phyloP scores from a whole-genome alignment of 2,329 filamentous ascomycete genomes.

The Fusarium camptoceras region DNA sequence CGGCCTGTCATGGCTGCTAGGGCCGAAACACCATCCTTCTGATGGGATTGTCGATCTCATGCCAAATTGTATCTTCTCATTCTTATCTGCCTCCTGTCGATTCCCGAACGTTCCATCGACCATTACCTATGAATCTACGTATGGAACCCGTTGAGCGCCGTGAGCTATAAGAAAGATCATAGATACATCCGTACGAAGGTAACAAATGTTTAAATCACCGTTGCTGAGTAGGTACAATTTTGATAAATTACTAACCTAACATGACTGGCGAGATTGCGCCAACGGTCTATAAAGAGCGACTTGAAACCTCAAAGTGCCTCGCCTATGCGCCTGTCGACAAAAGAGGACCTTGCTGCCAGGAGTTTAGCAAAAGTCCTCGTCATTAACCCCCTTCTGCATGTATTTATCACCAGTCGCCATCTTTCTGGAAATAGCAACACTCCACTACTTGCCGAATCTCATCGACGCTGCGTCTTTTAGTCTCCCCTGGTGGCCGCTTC shows the following conservation, averaged over 20 bases:
- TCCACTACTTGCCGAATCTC: background rate
- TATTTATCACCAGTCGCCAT: conserved; percentile 15
- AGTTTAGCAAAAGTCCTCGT: conserved; percentile 12
- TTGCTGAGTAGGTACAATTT: conserved; percentile 6
- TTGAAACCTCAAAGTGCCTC: conserved; percentile 1
- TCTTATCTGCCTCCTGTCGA: background rate
- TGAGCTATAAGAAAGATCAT: background rate
- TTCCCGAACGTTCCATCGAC: background rate
- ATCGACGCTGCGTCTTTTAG: background rate
- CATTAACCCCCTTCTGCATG: conserved; percentile 17
- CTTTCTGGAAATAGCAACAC: conserved; percentile 12
- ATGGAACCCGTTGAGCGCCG: background rate
- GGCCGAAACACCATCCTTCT: conserved; percentile 37
- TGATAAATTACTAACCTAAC: conserved; percentile 15
- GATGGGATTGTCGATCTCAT: conserved; percentile 6
- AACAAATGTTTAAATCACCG: background rate
- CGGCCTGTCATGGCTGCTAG: conserved; percentile 33
- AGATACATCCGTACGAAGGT: background rate
- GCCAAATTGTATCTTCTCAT: conserved; percentile 3
- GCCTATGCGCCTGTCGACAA: conserved; percentile 5
- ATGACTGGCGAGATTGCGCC: conserved; percentile 3
- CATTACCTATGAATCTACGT: background rate
- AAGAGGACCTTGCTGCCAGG: conserved; percentile 2
- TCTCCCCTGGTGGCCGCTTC: conserved; percentile 25
- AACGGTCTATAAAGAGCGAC: conserved; percentile 1